Percentiles rank a stretch among this genome's conserved stretches.
Conservation (phyloP, 106 monocot species). For the Acorus calamus region DNA sequence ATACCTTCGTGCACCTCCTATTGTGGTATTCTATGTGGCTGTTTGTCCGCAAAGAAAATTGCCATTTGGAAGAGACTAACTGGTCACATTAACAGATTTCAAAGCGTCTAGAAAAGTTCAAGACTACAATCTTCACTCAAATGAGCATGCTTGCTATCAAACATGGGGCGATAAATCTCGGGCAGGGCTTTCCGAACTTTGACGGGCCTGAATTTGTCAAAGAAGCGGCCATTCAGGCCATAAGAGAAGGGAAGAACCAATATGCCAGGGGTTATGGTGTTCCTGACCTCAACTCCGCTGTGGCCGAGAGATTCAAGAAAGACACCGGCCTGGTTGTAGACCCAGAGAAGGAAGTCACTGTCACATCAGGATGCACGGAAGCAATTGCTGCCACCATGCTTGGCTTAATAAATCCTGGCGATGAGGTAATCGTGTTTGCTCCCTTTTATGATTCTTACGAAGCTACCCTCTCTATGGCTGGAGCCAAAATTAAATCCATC, state of each 20-base stretch:
- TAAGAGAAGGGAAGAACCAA: constrained; percentile 81
- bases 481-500: constrained; percentile 63
- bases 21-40: too few relatives aligned
- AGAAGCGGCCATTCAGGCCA: constrained; percentile 83
- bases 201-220: constrained; percentile 96
- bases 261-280: constrained; percentile 92
- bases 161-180: constrained; percentile 92
- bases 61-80: too few relatives aligned
- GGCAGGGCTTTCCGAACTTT: constrained; percentile 97
- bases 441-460: constrained; percentile 98
- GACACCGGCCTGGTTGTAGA: constrained; percentile 67
- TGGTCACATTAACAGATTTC: constrained; percentile 36
- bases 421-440: constrained; percentile 88
- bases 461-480: constrained; percentile 91
- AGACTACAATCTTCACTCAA: constrained; percentile 96
- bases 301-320: constrained; percentile 64
- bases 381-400: constrained; percentile 95
- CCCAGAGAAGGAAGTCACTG: constrained; percentile 88
- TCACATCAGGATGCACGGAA: constrained; percentile 94
- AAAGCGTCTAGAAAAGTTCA: constrained; percentile 89
- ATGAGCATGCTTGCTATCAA: constrained; percentile 89
- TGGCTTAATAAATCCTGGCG: constrained; percentile 84
- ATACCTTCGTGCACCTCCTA: too few relatives aligned
- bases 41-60: too few relatives aligned
- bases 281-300: constrained; percentile 70